Base-by-base conservation (phyloP, 352 stramenopile species). In the Phytophthora pluvialis region DNA sequence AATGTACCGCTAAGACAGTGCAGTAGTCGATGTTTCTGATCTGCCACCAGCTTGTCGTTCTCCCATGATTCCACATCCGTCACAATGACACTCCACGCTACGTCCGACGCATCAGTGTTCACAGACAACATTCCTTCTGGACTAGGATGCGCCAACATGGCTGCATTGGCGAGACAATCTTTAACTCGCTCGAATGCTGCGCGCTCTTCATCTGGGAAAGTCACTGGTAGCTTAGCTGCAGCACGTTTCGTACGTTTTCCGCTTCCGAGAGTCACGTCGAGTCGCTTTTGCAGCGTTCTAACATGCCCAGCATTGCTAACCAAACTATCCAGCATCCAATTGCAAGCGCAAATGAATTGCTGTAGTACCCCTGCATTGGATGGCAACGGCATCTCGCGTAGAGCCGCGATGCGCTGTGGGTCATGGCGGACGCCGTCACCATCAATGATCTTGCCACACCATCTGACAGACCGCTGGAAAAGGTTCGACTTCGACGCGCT, bases 61-160 rank as follows among this genome's bases (percentile, higher is more conserved):
- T 60, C 1, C 36, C 56, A 64, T 9, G 0, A 15, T 1, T 45
- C 3, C 35, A 64, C 46, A 7, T 63, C 33, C 10, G 55, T 54
- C 32, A 64, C 45, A 11, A 56, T 64, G 0, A 45, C 16, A 12
- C 36, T 38, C 45, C 56, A 57, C 0, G n/a, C 56, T 1, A 11
- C 29, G 16, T 26, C 36, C 4, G 45, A 57, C n/a, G 56, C 56
- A 18, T 57, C 56, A 1, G 56, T 45, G 38, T 51, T 57, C 36
- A 51, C 45, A 1, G 28, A 51, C 0, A 57, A 11, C 6, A 57
- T 46, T 2, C 54, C 44, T 13, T 63, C n/a, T 1, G 15, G 15
- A 11, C 33, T 49, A 2, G 25, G 54, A 7, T 63, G 56, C 5
- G 28, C 46, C 13, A 64, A 15, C 5, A 43, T 57, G 0, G 48